Base-by-base conservation (phyloP, 805 yeast genomes). In the Wickerhamiella sorbophila region DNA sequence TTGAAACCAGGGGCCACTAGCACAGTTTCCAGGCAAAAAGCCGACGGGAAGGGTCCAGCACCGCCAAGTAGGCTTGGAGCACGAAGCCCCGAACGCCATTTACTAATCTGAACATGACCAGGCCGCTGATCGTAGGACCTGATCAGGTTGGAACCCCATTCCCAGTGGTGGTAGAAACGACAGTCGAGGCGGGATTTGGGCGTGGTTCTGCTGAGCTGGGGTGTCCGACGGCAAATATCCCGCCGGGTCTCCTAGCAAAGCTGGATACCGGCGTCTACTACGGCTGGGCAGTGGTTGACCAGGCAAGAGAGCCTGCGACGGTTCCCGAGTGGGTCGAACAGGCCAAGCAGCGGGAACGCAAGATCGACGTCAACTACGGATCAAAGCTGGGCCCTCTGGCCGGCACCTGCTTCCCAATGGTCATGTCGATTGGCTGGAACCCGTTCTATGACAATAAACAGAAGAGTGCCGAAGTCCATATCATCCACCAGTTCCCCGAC, bases 401-500 rank as follows among this genome's bases (percentile, higher is more conserved):
- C 2, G 72, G 69, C 33, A 62, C 69, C 16, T 69, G 68, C 1
- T 64, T 75, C 20, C 96, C 96, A 0, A 85, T 86, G 78, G 98
- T 91, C 6, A 79, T 88, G 83, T 83, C 95, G 6, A 70, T 91
- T 16, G 99, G 99, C 1, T 84, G 86, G 82, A 91, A 91, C 56
- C 97, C 98, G 31, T 88, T 79, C 57, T 91, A 75, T 63, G 72
- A 77, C 20, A 87, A 91, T 60, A 67, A 73, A 39, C 71, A 72
- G 51, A 84, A 83, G 61, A 77, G 94, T 0, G 93, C 91, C 3
- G 71, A 91, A 53, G 66, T 91, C 18, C 95, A 91, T 59, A 71
- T 91, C 4, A 67, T 91, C 42, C 93, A 85, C 61, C 62, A 77
- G 34, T 91, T 86, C 53, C 48, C 55, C 0, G 53, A 64, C 9